These are phyloP conservation scores for Bretschneidera sinensis DNA, from an alignment of 345 rosid species.

Conservation along the genomic window DNA sequence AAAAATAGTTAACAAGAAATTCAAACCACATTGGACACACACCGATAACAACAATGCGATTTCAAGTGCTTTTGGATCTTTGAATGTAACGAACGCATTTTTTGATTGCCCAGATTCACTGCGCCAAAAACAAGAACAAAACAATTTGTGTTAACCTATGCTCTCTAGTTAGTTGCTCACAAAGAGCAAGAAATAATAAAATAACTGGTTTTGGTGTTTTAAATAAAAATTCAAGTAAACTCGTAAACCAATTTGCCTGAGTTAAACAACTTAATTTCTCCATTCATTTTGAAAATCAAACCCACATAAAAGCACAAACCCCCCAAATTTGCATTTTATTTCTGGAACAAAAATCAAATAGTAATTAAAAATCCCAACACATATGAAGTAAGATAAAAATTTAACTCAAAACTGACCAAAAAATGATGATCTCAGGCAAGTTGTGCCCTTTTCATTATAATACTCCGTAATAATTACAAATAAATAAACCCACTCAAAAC, in stretches of 20 bases:
- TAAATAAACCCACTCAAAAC: not conserved
- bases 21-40: constrained; percentile 9
- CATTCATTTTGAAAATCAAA: not conserved
- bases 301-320: not conserved
- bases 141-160: constrained; percentile 5
- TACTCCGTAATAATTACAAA: too few relatives aligned
- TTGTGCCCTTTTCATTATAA: not conserved
- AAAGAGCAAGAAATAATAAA: not conserved
- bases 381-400: too few relatives aligned
- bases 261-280: not conserved
- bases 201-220: too few relatives aligned
- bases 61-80: constrained; percentile 82
- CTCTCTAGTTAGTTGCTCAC: constrained; percentile 4
- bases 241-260: not conserved
- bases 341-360: too few relatives aligned
- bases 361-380: too few relatives aligned
- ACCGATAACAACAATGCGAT: constrained; percentile 85
- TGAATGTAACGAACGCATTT: constrained; percentile 80
- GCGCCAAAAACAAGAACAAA: constrained; percentile 25
- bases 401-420: too few relatives aligned
- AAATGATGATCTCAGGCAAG: too few relatives aligned
- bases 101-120: constrained; percentile 51
- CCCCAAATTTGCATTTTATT: not conserved
- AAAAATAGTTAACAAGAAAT: not conserved
- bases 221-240: too few relatives aligned